Conservation (phyloP, 257 asterid genomes). For the Apocynum venetum region DNA sequence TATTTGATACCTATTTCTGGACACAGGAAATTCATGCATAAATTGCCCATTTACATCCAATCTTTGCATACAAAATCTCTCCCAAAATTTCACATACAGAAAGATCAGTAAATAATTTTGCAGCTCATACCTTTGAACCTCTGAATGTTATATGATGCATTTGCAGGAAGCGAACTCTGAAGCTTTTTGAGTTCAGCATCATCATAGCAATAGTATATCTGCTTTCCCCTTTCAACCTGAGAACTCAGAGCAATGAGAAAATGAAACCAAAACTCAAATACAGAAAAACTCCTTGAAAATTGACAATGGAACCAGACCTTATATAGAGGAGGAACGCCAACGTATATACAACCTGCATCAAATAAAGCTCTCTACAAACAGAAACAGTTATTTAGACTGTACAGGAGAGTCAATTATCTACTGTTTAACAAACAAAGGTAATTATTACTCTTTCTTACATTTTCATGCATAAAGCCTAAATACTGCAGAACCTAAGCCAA, state of each 20-base stretch:
- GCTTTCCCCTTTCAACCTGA: constrained; percentile 96
- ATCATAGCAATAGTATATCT: constrained; percentile 74
- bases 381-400: constrained; percentile 24
- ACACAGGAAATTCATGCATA: background rate
- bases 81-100: background rate
- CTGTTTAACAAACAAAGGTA: background rate
- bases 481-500: background rate
- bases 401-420: constrained; percentile 3
- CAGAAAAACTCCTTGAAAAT: constrained; percentile 10
- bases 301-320: constrained; percentile 52
- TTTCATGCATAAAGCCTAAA: background rate
- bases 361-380: constrained; percentile 82
- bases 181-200: constrained; percentile 69
- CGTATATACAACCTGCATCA: constrained; percentile 92
- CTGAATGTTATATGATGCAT: constrained; percentile 93
- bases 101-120: background rate
- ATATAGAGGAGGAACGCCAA: constrained; percentile 95
- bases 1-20: background rate
- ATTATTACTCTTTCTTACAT: background rate
- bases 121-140: constrained; percentile 77
- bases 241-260: constrained; percentile 12
- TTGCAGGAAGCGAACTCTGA: constrained; percentile 71
- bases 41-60: background rate
- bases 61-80: background rate
- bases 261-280: constrained; percentile 10